Conservation (phyloP, 106 monocot species). For the Iris macrosiphon region DNA sequence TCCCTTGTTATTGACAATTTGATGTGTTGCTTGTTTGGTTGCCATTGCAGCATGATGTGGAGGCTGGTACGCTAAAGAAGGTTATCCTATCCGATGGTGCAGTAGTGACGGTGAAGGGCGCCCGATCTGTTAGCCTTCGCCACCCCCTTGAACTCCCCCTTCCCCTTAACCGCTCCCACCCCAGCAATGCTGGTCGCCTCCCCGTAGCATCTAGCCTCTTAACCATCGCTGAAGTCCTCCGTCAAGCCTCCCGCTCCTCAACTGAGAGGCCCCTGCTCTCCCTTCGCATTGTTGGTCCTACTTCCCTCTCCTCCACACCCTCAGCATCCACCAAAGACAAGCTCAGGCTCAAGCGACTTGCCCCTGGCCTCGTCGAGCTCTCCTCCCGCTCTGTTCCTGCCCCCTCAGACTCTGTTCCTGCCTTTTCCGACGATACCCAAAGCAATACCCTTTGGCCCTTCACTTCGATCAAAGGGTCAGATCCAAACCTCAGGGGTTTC, state of each 20-base stretch:
- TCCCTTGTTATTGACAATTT: too few relatives aligned
- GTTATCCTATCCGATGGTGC: conserved; percentile 89
- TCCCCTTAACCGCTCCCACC: conserved; percentile 61
- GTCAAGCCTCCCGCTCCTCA: conserved; percentile 40
- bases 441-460: conserved; percentile 63
- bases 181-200: conserved; percentile 5
- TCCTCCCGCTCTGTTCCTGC: conserved; percentile 50
- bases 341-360: conserved; percentile 90
- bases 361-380: conserved; percentile 82
- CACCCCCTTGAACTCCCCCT: conserved; percentile 79
- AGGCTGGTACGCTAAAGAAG: conserved; percentile 85
- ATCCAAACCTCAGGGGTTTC: conserved; percentile 57
- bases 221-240: conserved; percentile 63
- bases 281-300: conserved; percentile 77
- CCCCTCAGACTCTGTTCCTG: neutral
- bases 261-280: conserved; percentile 68
- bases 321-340: conserved; percentile 37
- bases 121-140: conserved; percentile 71
- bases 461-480: conserved; percentile 65
- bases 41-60: conserved; percentile 81
- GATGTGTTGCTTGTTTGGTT: too few relatives aligned
- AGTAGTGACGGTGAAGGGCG: conserved; percentile 76
- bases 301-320: conserved; percentile 69
- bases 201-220: conserved; percentile 52
- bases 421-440: neutral